Conservation (phyloP, 768 basidiomycete genomes). For the Thelephora ganbajun region DNA sequence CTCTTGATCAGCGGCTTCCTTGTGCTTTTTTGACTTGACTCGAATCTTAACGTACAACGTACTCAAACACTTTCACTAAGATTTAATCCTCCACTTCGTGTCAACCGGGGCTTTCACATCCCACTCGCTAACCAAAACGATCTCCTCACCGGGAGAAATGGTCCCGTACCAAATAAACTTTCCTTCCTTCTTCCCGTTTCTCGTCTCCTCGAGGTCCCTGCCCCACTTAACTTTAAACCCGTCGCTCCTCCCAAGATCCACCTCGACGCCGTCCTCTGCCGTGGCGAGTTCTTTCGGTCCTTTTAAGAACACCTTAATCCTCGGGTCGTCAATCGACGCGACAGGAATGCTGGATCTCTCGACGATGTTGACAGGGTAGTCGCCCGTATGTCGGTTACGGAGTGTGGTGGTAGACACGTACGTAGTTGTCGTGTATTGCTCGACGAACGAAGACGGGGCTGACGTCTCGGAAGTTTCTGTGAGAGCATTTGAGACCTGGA, state of each 20-base stretch:
- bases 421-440: constrained; percentile 27
- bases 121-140: constrained; percentile 23
- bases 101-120: constrained; percentile 32
- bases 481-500: constrained; percentile 26
- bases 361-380: constrained; percentile 28
- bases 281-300: constrained; percentile 34
- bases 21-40: too few relatives aligned
- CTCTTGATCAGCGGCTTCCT: too few relatives aligned
- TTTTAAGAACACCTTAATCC: constrained; percentile 28
- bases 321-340: constrained; percentile 18
- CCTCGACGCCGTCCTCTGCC: constrained; percentile 25
- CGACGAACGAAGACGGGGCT: constrained; percentile 27
- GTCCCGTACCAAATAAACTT: constrained; percentile 39
- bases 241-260: constrained; percentile 13
- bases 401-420: constrained; percentile 27
- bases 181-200: constrained; percentile 40
- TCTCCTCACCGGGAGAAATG: constrained; percentile 27
- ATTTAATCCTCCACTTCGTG: constrained; percentile 7
- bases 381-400: constrained; percentile 32
- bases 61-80: too few relatives aligned
- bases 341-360: constrained; percentile 31
- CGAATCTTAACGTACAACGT: too few relatives aligned
- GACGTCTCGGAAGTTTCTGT: constrained; percentile 22
- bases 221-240: constrained; percentile 21
- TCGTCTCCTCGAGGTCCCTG: constrained; percentile 25